A percentile compares a stretch with the other conserved stretches of the same genome.
Conservation (phyloP, 805 yeast species). For the Ogataea glucozyma region DNA sequence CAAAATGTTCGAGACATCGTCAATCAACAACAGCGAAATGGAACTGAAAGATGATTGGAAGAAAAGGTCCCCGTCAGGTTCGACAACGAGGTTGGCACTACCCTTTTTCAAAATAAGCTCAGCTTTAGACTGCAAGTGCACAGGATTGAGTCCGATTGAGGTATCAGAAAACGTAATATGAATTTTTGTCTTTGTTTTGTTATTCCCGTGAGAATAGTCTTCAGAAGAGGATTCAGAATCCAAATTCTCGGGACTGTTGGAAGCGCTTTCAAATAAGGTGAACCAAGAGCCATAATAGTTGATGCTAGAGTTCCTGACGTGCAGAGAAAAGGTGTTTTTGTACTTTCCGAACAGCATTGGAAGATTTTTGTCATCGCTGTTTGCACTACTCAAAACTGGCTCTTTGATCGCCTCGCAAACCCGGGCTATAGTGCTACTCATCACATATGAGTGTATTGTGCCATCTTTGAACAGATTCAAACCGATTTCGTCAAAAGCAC, state of each 20-base stretch:
- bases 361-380: slow-evolving; percentile 33
- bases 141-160: slow-evolving; percentile 64
- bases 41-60: slow-evolving; percentile 45
- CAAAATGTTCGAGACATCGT: slow-evolving; percentile 50
- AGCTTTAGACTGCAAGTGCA: slow-evolving; percentile 55
- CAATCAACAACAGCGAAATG: slow-evolving; percentile 57
- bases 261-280: slow-evolving; percentile 37
- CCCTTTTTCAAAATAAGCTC: slow-evolving; percentile 55
- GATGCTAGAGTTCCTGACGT: slow-evolving; percentile 47
- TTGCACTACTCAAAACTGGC: slow-evolving; percentile 35
- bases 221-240: too few relatives aligned
- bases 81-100: slow-evolving; percentile 46
- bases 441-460: slow-evolving; percentile 14
- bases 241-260: background rate
- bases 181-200: slow-evolving; percentile 14
- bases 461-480: slow-evolving; percentile 21
- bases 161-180: slow-evolving; percentile 49
- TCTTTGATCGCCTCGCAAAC: slow-evolving; percentile 23
- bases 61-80: slow-evolving; percentile 24
- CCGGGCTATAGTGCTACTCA: slow-evolving; percentile 16
- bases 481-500: slow-evolving; percentile 20
- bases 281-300: slow-evolving; percentile 67
- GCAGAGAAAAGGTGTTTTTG: slow-evolving; percentile 41
- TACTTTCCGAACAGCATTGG: slow-evolving; percentile 45
- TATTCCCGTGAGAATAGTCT: background rate